Evolutionary conservation across 2,329 filamentous ascomycete species (phyloP), one percentile per base, ranked within the genome.

Genomic region (Proliferodiscus dingleyae): DNA sequence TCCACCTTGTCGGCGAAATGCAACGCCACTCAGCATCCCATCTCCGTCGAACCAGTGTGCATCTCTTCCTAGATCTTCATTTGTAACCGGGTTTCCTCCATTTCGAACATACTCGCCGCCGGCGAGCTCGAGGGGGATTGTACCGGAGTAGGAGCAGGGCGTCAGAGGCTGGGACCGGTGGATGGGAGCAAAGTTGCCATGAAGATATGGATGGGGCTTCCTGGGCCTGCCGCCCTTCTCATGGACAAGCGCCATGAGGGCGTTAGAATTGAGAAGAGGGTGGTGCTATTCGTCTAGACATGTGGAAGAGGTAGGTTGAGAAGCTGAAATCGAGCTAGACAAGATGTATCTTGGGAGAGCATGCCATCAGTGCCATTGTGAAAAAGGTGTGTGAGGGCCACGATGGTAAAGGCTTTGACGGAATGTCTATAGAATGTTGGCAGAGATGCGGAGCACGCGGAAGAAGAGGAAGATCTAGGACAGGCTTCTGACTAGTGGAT

Each of bases 31-130:
- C 9, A 87, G 74, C 83, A 87, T 87, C 4, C 83, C 84, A 60
- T 87, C 83, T 24, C 84, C 83, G 54, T 87, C 84, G 50, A 87
- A 87, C 82, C 82, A 87, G 59, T 87, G 83, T 7, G 79, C 74
- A 58, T 84, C 80, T 51, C 80, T 72, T 30, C 73, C 74, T 2
- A 78, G 61, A 43, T 83, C 76, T 18, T 76, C 68, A 47, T 85
- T 81, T 22, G 73, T 73, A 6, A 83, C 68, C 5, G 83, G 82
- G 56, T 87, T 87, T 22, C 78, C 80, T 32, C 84, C 83, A 59
- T 87, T 88, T 13, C 83, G 77, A 22, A 87, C 77, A 57, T 87
- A 87, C 63, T 87, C 76, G 10, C 83, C 83, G 1, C 81, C 83
- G 7, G 72, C 71, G 32, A 88, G 71, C 50, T 86, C 83, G n/a